Evolutionary conservation across 2,329 filamentous ascomycete genomes (phyloP), one percentile per base, ranked within the genome.

Genomic region (Pseudohalonectria lignicola): DNA sequence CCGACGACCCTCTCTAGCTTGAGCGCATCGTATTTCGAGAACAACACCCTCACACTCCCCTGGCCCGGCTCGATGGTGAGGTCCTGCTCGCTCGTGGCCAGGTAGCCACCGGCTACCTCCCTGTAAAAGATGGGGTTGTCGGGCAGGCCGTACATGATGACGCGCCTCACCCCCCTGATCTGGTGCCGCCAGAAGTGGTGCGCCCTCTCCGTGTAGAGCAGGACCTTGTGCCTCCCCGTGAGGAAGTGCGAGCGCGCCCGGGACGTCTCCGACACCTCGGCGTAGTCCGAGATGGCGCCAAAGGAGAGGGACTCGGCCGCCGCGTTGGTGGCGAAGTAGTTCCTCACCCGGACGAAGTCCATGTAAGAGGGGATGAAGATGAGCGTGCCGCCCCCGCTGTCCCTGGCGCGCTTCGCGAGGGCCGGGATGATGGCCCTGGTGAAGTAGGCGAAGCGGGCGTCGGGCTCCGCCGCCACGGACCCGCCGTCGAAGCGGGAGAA

Each of bases 101-200:
- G 57, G 51, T 74, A 87, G 0, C 70, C 79, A 4, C 76, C 82
- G 0, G 82, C 74, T 39, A 90, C 68, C 62, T 93, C 86, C 29
- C 71, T 69, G 56, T 90, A 93, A 50, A 92, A 90, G 16, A 74
- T 55, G 19, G 84, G 82, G 54, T 95, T 94, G 50, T 96, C 90
- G 0, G 92, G 92, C 23, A 95, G 59, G 1, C 80, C 83, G 56
- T 96, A 50, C 67, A 94, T 82, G 37, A 95, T 71, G n/a, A 96
- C 74, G 30, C 79, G 71, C 56, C 79, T 80, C 12, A 92, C 86
- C 17, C 92, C 92, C 26, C 77, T 74, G 39, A 98, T 70, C 47
- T 76, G 74, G 53, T 92, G 87, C n/a, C 92, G 74, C 36, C 86
- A 78, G 68, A 96, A 96, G 60, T 98, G 92, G 60, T 98, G 92